Evolutionary conservation across 176 grass and related monocot genomes (phyloP).

Genomic region (Musa schizocarpa): DNA sequence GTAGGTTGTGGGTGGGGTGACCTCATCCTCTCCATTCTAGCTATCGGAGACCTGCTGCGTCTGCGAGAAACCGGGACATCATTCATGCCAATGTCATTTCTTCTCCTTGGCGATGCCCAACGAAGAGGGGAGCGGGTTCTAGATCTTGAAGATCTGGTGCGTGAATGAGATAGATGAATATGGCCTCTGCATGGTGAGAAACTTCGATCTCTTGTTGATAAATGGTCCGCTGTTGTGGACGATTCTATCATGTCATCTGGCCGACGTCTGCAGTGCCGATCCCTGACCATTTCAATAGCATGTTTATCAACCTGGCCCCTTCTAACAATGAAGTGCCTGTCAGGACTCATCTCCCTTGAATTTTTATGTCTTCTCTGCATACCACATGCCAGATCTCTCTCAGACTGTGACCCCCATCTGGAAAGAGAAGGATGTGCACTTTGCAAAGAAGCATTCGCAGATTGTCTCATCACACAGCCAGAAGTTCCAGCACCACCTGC

Average conservation of each 20-base stretch:
- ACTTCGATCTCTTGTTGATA: slow-evolving; percentile 41
- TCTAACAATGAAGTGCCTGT: slow-evolving; percentile 34
- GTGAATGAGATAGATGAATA: slow-evolving; percentile 45
- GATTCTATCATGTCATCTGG: slow-evolving; percentile 38
- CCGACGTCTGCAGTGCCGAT: slow-evolving; percentile 20
- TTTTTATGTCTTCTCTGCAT: slow-evolving; percentile 33
- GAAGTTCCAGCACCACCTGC: slow-evolving; percentile 33
- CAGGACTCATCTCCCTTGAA: slow-evolving; percentile 45
- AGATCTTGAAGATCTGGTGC: slow-evolving; percentile 73
- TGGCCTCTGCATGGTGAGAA: slow-evolving; percentile 35
- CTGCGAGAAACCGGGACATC: slow-evolving; percentile 36
- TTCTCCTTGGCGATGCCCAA: slow-evolving; percentile 53
- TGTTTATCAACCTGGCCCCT: slow-evolving; percentile 36
- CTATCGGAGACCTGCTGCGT: slow-evolving; percentile 44
- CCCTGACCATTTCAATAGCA: slow-evolving; percentile 41
- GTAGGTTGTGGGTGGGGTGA: slow-evolving; percentile 45
- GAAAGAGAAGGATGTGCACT: slow-evolving; percentile 29
- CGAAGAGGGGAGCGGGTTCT: slow-evolving; percentile 65
- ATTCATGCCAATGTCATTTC: slow-evolving; percentile 38
- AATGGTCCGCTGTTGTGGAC: slow-evolving; percentile 12
- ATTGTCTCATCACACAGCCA: slow-evolving; percentile 24
- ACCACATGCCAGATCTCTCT: slow-evolving; percentile 32
- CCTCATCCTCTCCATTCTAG: slow-evolving; percentile 38
- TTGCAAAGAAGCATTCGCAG: slow-evolving; percentile 35
- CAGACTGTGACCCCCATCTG: slow-evolving; percentile 35